Evolutionary conservation across 768 basidiomycete species (phyloP).

Genomic region (Trametopsis cervina): DNA sequence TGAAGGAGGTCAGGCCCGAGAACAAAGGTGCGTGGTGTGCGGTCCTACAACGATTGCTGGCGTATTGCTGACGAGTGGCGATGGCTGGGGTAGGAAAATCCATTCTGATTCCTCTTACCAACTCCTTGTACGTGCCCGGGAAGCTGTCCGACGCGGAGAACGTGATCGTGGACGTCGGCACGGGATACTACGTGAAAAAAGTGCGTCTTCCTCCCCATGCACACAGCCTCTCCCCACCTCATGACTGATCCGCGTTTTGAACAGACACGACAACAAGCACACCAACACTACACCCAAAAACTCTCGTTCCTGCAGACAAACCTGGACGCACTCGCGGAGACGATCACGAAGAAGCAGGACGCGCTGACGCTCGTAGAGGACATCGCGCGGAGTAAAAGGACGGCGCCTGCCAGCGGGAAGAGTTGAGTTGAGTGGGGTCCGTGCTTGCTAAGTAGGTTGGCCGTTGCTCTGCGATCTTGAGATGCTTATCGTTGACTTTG

Average conservation of each 20-base stretch:
- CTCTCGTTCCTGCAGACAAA: conserved; percentile 77
- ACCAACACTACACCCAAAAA: conserved; percentile 76
- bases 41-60: not conserved
- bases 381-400: too few species aligned
- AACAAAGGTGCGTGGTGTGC: conserved; percentile 44
- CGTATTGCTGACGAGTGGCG: not conserved
- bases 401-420: too few species aligned
- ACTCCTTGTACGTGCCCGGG: conserved; percentile 93
- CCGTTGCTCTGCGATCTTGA: too few species aligned
- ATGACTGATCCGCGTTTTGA: conserved; percentile 1
- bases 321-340: conserved; percentile 80
- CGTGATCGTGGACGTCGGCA: conserved; percentile 93
- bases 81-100: conserved; percentile 62
- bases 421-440: too few species aligned
- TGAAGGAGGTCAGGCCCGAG: conserved; percentile 62
- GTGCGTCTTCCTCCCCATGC: conserved; percentile 41
- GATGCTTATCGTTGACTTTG: too few species aligned
- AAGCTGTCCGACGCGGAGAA: conserved; percentile 76
- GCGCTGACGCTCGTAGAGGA: too few species aligned
- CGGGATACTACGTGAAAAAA: conserved; percentile 95
- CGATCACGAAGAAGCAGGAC: conserved; percentile 87
- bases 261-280: conserved; percentile 79
- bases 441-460: too few species aligned
- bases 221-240: not conserved
- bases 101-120: conserved; percentile 87